Percentiles rank a stretch among this genome's conserved stretches.
Evolutionary conservation across 1,284 basidiomycete species (phyloP).

Genomic region (Cryptococcus wingfieldii): DNA sequence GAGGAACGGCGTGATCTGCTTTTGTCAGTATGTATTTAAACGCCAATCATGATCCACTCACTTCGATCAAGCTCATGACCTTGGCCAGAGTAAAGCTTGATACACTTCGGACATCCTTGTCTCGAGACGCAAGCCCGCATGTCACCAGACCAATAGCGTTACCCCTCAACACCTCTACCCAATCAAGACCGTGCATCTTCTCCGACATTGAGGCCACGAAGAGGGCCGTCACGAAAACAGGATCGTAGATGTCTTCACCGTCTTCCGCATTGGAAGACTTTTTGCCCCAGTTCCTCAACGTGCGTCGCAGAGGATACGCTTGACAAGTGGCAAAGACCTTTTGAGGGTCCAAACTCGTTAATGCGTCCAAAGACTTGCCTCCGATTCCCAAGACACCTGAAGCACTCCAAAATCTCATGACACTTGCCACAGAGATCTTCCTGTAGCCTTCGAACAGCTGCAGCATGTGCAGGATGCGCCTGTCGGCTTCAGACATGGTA

Average conservation of each 20-base stretch:
- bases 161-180: slow-evolving; percentile 79
- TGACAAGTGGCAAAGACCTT: slow-evolving; percentile 69
- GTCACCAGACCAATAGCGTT: slow-evolving; percentile 74
- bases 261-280: slow-evolving; percentile 19
- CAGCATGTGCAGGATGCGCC: slow-evolving; percentile 66
- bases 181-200: slow-evolving; percentile 62
- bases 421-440: slow-evolving; percentile 60
- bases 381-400: slow-evolving; percentile 50
- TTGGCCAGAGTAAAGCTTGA: slow-evolving; percentile 50
- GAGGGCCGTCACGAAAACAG: slow-evolving; percentile 68
- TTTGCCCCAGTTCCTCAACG: slow-evolving; percentile 10
- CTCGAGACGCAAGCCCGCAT: slow-evolving; percentile 66
- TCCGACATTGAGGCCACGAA: slow-evolving; percentile 62
- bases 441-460: slow-evolving; percentile 69
- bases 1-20: slow-evolving; percentile 56
- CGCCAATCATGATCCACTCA: slow-evolving; percentile 17
- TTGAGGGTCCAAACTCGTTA: slow-evolving; percentile 66
- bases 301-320: slow-evolving; percentile 57
- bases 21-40: neutral
- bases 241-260: slow-evolving; percentile 64
- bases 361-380: slow-evolving; percentile 57
- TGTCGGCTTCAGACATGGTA: slow-evolving; percentile 62
- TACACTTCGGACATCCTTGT: slow-evolving; percentile 58
- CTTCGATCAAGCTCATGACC: slow-evolving; percentile 37
- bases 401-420: slow-evolving; percentile 62